Conservation (phyloP, 2,329 filamentous ascomycete genomes). For the Penicillium rolfsii region DNA sequence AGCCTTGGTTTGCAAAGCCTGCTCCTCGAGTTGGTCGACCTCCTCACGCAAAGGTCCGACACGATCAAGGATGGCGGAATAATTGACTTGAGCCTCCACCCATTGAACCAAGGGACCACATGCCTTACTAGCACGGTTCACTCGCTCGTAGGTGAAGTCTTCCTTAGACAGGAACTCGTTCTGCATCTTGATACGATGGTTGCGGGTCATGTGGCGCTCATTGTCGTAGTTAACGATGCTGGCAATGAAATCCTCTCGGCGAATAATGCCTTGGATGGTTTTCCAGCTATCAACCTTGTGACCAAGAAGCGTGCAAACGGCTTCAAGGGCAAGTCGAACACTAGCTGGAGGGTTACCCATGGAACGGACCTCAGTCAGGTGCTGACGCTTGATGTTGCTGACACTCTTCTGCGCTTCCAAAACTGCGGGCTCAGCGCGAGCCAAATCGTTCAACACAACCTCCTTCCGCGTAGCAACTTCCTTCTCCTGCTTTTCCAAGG, state of each 20-base stretch:
- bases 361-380: conserved; percentile 94
- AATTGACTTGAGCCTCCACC: conserved; percentile 95
- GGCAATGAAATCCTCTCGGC: conserved; percentile 93
- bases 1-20: conserved; percentile 88
- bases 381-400: conserved; percentile 96
- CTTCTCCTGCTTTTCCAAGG: conserved; percentile 84
- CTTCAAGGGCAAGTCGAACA: conserved; percentile 89
- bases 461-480: conserved; percentile 82
- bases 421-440: conserved; percentile 89
- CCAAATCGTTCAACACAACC: conserved; percentile 84
- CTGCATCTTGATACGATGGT: conserved; percentile 82
- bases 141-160: conserved; percentile 94
- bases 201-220: conserved; percentile 87
- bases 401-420: conserved; percentile 92
- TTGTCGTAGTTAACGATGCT: conserved; percentile 98
- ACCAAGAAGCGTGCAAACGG: conserved; percentile 92
- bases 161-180: conserved; percentile 89
- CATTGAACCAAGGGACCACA: conserved; percentile 96
- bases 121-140: conserved; percentile 93
- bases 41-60: conserved; percentile 92
- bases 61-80: conserved; percentile 93
- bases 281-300: conserved; percentile 93
- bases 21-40: conserved; percentile 81
- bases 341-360: conserved; percentile 91
- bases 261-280: conserved; percentile 82